Evolutionary conservation across 1,284 basidiomycete genomes (phyloP), one percentile per base, ranked within the genome.

Genomic region (Ustanciosporium gigantosporum): DNA sequence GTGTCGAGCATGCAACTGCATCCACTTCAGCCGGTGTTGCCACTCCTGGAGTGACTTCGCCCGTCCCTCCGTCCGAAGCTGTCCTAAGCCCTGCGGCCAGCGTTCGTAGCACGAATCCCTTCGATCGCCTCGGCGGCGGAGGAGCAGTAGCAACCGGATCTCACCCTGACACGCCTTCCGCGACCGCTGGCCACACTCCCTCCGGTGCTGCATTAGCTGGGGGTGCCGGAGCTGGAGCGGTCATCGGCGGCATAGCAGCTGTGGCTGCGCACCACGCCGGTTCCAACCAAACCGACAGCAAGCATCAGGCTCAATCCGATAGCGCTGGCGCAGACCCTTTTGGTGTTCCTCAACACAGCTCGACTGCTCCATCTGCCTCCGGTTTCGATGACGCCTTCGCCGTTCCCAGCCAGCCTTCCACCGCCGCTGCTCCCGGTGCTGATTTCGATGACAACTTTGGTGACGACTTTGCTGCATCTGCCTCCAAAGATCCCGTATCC

Each of bases 61-160:
- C 38, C 5, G 25, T 27, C 20, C 16, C 29, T 27, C 38, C 43
- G 6, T 34, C 44, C 11, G 59, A 61, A 24, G 37, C 61, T 2
- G 66, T 58, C 23, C 38, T 58, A 3, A 73, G 70, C 37, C 83
- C 79, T 7, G 81, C 72, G 20, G 73, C 73, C 27, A 82, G 81
- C 9, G 74, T 79, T 34, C 87, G 88, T 79, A 92, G 89, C 69
- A 94, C 87, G 70, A 98, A 98, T 77, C 94, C 94, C 0, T 98
- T 98, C 74, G 93, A 92, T 61, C 82, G 88, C 31, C 79, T 93
- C 38, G 59, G 55, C 5, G 13, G 48, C 25, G 42, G 48, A 5
- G n/a, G n/a, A n/a, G n/a, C n/a, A n/a, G n/a, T n/a, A n/a, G n/a
- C n/a, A n/a, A n/a, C n/a, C n/a, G 31, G 44, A 13, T 37, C 36